A percentile compares a stretch with the other conserved stretches of the same genome.
These are phyloP conservation scores for Crithidia bombi DNA, from an alignment of 208 protist species.

Conservation along the genomic window DNA sequence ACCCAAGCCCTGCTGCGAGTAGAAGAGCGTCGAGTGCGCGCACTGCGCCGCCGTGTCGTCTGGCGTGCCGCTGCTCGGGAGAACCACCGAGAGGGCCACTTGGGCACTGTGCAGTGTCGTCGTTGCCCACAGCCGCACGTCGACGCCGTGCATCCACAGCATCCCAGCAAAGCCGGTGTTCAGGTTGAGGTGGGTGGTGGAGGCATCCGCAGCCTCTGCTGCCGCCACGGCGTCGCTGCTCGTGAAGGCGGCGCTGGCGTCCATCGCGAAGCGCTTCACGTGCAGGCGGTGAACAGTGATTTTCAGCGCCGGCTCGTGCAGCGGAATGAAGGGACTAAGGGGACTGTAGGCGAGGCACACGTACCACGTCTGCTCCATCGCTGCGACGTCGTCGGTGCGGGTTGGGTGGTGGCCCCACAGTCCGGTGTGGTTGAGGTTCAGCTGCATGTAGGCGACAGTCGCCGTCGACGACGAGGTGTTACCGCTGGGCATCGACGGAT, in stretches of 20 bases:
- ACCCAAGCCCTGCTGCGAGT: constrained; percentile 45
- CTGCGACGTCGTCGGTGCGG: constrained; percentile 26
- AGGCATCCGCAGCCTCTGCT: constrained; percentile 23
- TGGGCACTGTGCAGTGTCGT: constrained; percentile 52
- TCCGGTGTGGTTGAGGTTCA: constrained; percentile 76
- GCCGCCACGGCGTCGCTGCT: constrained; percentile 29
- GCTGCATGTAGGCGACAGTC: constrained; percentile 54
- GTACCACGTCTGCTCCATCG: constrained; percentile 45
- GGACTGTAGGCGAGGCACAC: constrained; percentile 66
- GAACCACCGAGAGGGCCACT: constrained; percentile 46
- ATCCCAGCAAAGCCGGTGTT: constrained; percentile 69
- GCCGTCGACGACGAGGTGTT: not conserved
- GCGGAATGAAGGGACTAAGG: constrained; percentile 43
- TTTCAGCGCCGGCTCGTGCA: constrained; percentile 31
- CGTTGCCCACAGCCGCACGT: constrained; percentile 60
- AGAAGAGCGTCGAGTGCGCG: constrained; percentile 60
- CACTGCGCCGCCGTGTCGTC: constrained; percentile 59
- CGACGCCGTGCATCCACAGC: constrained; percentile 58
- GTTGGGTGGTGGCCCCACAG: constrained; percentile 54
- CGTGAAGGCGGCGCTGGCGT: constrained; percentile 26
- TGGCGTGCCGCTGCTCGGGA: constrained; percentile 35
- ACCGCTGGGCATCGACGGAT: constrained; percentile 6
- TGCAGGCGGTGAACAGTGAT: constrained; percentile 52
- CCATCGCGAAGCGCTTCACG: constrained; percentile 36
- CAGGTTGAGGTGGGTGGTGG: constrained; percentile 49